These are phyloP conservation scores for Penicillium dipodomyicola DNA, from an alignment of 495 filamentous ascomycete species.

Conservation along the genomic window DNA sequence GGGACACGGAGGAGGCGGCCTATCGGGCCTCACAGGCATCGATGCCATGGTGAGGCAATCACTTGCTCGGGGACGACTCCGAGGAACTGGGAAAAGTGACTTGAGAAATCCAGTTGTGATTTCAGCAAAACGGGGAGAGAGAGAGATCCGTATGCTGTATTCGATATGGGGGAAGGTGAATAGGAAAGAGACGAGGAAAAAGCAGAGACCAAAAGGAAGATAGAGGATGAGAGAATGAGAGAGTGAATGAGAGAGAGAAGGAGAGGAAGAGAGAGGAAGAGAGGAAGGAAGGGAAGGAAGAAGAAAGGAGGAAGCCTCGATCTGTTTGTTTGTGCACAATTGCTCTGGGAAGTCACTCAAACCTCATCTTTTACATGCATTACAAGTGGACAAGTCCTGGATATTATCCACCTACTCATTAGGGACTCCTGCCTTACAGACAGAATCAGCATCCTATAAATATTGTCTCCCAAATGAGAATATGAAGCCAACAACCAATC, in stretches of 20 bases:
- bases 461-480: neutral
- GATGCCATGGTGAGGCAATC: neutral
- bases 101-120: neutral
- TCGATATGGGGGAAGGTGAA: neutral
- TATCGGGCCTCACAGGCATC: neutral
- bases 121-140: neutral
- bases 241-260: too few species aligned
- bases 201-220: too few species aligned
- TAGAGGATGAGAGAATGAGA: too few species aligned
- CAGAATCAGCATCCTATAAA: neutral
- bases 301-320: neutral
- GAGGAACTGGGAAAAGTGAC: neutral
- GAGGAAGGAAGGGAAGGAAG: neutral
- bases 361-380: neutral
- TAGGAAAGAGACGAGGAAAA: neutral
- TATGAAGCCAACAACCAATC: neutral
- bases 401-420: neutral
- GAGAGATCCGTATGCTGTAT: neutral
- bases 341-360: neutral
- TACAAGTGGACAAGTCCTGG: neutral
- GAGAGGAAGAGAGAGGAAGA: neutral
- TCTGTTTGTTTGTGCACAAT: neutral
- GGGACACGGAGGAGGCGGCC: neutral
- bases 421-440: neutral
- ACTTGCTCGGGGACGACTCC: neutral